phyloP scores from a whole-genome alignment of 2,329 filamentous ascomycete species.

The Scedosporium boydii region DNA sequence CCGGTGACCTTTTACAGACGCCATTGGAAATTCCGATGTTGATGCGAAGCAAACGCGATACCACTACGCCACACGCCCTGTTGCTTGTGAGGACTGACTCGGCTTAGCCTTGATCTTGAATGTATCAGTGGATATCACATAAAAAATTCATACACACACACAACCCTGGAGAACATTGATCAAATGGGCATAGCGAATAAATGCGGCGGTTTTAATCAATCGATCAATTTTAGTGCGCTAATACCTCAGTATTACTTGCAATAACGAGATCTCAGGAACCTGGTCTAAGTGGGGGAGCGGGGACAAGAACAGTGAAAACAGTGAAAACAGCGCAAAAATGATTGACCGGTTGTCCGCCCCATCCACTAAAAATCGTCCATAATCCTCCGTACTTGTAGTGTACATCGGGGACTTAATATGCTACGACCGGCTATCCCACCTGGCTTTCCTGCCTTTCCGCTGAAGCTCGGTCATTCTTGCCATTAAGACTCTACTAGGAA shows the following conservation, averaged over 20 bases:
- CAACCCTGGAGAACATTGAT: not conserved
- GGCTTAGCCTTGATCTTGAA: not conserved
- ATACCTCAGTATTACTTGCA: not conserved
- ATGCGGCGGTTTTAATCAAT: not conserved
- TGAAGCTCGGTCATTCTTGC: not conserved
- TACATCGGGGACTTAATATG: no score
- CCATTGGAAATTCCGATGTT: not conserved
- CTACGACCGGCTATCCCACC: no score
- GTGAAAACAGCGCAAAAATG: not conserved
- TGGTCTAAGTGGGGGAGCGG: not conserved
- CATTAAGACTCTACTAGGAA: not conserved
- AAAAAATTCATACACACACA: no score
- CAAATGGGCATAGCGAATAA: not conserved
- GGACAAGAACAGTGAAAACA: not conserved
- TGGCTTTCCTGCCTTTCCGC: no score
- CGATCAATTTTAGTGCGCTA: not conserved
- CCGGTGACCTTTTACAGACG: conserved; percentile 2
- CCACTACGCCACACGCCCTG: not conserved
- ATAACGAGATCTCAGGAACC: not conserved
- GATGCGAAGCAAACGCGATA: conserved; percentile 2
- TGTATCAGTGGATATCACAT: not conserved
- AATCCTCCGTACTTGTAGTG: not conserved
- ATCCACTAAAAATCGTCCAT: not conserved
- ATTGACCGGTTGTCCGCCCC: not conserved
- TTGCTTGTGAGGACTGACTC: not conserved